These are phyloP conservation scores for Pyrenopolyporus hunteri DNA, from an alignment of 495 filamentous ascomycete genomes.

Conservation along the genomic window DNA sequence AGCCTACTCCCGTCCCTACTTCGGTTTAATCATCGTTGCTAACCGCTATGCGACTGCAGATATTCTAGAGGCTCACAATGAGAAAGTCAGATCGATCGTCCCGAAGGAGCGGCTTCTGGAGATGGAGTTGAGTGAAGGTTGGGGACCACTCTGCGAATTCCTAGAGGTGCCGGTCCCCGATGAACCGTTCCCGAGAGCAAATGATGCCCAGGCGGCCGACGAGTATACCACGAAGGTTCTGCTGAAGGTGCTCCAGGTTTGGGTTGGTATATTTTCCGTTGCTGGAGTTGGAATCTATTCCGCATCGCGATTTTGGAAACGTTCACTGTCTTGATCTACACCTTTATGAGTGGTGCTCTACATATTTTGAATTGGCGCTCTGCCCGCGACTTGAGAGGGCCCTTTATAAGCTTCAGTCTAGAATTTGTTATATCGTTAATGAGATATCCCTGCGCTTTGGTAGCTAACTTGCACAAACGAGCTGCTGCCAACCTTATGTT, in stretches of 20 bases:
- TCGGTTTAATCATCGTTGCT: not conserved
- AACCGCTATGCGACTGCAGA: not conserved
- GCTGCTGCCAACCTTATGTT: too few relatives aligned
- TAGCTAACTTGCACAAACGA: too few relatives aligned
- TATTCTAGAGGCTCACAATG: constrained; percentile 18
- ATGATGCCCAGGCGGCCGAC: constrained; percentile 29
- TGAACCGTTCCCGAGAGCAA: constrained; percentile 46
- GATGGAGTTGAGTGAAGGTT: constrained; percentile 50
- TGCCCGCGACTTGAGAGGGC: too few relatives aligned
- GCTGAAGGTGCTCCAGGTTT: constrained; percentile 11
- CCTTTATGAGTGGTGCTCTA: too few relatives aligned
- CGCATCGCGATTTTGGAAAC: constrained; percentile 6
- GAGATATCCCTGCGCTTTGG: too few relatives aligned
- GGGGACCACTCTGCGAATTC: constrained; percentile 52
- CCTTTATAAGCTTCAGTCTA: too few relatives aligned
- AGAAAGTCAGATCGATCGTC: constrained; percentile 44
- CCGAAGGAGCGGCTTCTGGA: constrained; percentile 50
- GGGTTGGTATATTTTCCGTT: constrained; percentile 22
- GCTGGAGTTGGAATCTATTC: constrained; percentile 11
- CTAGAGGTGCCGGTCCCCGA: constrained; percentile 49
- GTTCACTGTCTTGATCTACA: not conserved
- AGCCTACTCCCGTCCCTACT: not conserved
- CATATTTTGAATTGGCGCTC: too few relatives aligned
- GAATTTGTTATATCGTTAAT: too few relatives aligned
- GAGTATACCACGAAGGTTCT: constrained; percentile 25